Conservation (phyloP, 495 filamentous ascomycete species). For the Coniosporium apollinis region DNA sequence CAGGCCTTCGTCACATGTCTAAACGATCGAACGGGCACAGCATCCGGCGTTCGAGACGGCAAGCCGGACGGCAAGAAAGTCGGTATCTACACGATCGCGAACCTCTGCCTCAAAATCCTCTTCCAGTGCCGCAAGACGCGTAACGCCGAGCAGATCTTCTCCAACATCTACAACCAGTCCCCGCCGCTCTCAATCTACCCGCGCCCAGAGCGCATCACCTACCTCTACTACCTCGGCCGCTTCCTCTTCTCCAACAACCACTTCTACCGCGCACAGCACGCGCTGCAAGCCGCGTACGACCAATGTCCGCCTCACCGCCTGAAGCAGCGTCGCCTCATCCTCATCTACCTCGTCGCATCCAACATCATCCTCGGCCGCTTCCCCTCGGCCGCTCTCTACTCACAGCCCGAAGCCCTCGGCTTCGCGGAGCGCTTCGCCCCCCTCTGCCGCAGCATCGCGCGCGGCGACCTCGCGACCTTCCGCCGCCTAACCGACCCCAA, state of each 20-base stretch:
- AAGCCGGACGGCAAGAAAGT: constrained; percentile 67
- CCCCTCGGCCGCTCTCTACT: constrained; percentile 46
- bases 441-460: constrained; percentile 52
- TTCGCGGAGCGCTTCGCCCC: constrained; percentile 60
- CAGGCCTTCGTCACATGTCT: constrained; percentile 84
- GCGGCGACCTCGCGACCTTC: constrained; percentile 66
- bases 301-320: constrained; percentile 48
- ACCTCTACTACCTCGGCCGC: constrained; percentile 85
- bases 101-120: constrained; percentile 74
- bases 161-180: constrained; percentile 68
- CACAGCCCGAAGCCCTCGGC: constrained; percentile 51
- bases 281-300: constrained; percentile 61
- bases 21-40: constrained; percentile 54
- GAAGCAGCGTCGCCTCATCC: constrained; percentile 59
- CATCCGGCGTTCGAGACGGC: constrained; percentile 29
- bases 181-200: constrained; percentile 66
- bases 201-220: constrained; percentile 77
- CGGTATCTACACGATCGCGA: constrained; percentile 81
- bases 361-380: constrained; percentile 80
- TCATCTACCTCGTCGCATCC: constrained; percentile 67
- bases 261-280: constrained; percentile 55
- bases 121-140: constrained; percentile 56
- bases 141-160: constrained; percentile 70
- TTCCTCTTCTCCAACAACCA: constrained; percentile 71
- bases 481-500: constrained; percentile 39